Conservation (phyloP, 179 eudicot genomes). For the Monotropa hypopitys region DNA sequence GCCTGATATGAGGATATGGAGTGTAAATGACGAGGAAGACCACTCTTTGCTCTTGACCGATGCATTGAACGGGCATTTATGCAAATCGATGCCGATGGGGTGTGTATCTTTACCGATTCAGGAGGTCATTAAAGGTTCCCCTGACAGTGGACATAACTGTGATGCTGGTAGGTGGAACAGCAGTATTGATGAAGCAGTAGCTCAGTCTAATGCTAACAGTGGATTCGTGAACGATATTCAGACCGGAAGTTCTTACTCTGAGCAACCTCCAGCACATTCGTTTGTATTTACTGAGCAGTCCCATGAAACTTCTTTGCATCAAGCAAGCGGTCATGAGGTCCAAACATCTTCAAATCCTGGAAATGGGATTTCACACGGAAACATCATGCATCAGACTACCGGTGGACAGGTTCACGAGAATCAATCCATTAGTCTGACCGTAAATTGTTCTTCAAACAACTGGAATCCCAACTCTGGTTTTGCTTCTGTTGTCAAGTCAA, state of each 20-base stretch:
- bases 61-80: conserved; percentile 44
- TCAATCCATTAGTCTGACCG: conserved; percentile 18
- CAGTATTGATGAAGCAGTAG: conserved; percentile 19
- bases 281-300: conserved; percentile 5
- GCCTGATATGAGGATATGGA: conserved; percentile 66
- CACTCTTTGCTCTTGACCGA: conserved; percentile 58
- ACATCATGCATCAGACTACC: conserved; percentile 7
- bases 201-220: conserved; percentile 21
- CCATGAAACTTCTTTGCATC: conserved; percentile 9
- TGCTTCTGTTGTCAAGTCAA: conserved; percentile 26
- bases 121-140: conserved; percentile 19
- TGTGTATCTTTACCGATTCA: conserved; percentile 15
- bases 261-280: conserved; percentile 7
- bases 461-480: conserved; percentile 25
- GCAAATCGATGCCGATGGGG: conserved; percentile 12
- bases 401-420: conserved; percentile 24
- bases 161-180: conserved; percentile 19
- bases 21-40: conserved; percentile 33
- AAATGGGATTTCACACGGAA: conserved; percentile 13
- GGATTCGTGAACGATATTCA: conserved; percentile 7
- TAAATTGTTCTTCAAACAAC: conserved; percentile 24
- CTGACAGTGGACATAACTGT: conserved; percentile 19
- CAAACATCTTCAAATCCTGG: conserved; percentile 9
- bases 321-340: conserved; percentile 3
- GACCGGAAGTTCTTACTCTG: conserved; percentile 9